These are phyloP conservation scores for Metahyphopichia silvanorum DNA, from an alignment of 805 yeast species.

Conservation along the genomic window DNA sequence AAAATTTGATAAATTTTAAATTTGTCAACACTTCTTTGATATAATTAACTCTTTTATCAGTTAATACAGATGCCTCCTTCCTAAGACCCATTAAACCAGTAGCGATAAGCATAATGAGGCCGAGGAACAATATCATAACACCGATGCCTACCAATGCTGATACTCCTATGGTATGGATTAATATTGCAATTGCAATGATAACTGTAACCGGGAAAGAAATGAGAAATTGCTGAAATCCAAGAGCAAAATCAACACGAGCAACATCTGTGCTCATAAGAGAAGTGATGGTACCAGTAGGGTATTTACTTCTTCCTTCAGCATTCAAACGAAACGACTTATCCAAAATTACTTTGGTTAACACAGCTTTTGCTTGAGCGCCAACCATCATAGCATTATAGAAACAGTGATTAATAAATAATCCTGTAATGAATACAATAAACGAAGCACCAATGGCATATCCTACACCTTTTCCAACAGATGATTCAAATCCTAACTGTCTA, in stretches of 20 bases:
- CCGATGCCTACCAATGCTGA: conserved; percentile 68
- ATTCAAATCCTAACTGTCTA: conserved; percentile 21
- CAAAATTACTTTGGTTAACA: conserved; percentile 66
- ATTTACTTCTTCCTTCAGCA: conserved; percentile 53
- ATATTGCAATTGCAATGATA: conserved; percentile 58
- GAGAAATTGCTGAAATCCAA: conserved; percentile 64
- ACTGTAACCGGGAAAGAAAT: conserved; percentile 63
- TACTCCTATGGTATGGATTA: conserved; percentile 68
- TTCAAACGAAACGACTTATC: conserved; percentile 65
- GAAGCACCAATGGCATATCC: conserved; percentile 41
- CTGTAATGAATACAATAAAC: conserved; percentile 24
- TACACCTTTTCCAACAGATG: conserved; percentile 29
- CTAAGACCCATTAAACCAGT: conserved; percentile 54
- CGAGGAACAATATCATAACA: conserved; percentile 46
- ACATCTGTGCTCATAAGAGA: conserved; percentile 80
- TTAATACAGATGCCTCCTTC: conserved; percentile 51
- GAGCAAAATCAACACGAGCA: conserved; percentile 73
- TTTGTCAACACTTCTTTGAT: conserved; percentile 77
- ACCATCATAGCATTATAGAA: conserved; percentile 58
- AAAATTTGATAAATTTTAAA: conserved; percentile 79
- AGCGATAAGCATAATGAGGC: conserved; percentile 49
- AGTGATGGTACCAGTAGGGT: conserved; percentile 68
- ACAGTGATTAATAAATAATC: conserved; percentile 51
- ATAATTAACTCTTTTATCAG: conserved; percentile 73
- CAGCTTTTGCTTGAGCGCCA: conserved; percentile 71